These are phyloP conservation scores for Xylariaceae sp. DNA, from an alignment of 2,329 filamentous ascomycete species.

Conservation along the genomic window DNA sequence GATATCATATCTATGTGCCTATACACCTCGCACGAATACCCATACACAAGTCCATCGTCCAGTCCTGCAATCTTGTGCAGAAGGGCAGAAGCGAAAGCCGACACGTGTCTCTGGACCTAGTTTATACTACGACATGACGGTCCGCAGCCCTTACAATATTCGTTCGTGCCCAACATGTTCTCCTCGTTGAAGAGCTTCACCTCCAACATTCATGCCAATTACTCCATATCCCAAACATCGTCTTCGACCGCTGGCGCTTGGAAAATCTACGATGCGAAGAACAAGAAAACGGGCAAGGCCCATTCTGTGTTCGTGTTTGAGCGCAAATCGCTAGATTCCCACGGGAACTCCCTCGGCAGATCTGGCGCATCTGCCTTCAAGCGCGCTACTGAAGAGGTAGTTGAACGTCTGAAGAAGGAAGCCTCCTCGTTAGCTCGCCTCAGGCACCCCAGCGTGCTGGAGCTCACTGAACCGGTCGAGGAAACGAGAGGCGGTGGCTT, in stretches of 20 bases:
- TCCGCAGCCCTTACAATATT: constrained; percentile 11
- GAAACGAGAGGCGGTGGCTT: constrained; percentile 87
- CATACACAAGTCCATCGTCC: too few species aligned
- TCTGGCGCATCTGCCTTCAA: constrained; percentile 68
- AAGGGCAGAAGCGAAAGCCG: not conserved
- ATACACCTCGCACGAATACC: too few species aligned
- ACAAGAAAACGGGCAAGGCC: constrained; percentile 85
- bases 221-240: constrained; percentile 71
- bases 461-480: constrained; percentile 91
- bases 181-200: constrained; percentile 91
- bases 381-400: constrained; percentile 76
- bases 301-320: constrained; percentile 96
- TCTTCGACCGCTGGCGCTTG: constrained; percentile 85
- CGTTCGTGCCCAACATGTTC: constrained; percentile 63
- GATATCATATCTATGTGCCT: too few species aligned
- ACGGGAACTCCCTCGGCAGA: constrained; percentile 54
- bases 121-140: constrained; percentile 23
- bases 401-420: constrained; percentile 88
- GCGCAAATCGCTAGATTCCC: constrained; percentile 73
- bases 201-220: constrained; percentile 89
- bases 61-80: too few species aligned
- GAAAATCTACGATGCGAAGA: constrained; percentile 97
- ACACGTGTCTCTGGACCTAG: constrained; percentile 14
- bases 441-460: constrained; percentile 85
- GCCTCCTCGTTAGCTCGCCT: constrained; percentile 83